Evolutionary conservation across 495 filamentous ascomycete species (phyloP).

Genomic region (Penicillium ochrochloron): DNA sequence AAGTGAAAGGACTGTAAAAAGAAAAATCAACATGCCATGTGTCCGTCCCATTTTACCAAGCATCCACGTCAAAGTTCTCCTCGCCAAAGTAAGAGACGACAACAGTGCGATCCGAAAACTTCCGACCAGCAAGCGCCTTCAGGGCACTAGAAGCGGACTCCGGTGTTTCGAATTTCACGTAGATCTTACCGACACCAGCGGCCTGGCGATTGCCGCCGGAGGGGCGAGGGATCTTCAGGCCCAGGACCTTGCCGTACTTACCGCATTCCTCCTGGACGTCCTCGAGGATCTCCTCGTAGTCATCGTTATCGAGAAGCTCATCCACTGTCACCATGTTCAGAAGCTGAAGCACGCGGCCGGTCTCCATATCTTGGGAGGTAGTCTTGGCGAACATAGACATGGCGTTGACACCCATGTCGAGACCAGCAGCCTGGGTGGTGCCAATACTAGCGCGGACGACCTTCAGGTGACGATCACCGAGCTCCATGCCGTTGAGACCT

Average conservation of each 20-base stretch:
- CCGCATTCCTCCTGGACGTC: constrained; percentile 90
- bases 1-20: constrained; percentile 13
- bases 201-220: constrained; percentile 77
- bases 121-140: constrained; percentile 83
- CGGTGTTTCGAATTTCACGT: constrained; percentile 82
- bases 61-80: constrained; percentile 38
- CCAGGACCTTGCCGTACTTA: constrained; percentile 83
- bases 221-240: constrained; percentile 90
- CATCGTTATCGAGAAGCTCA: constrained; percentile 89
- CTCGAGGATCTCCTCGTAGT: constrained; percentile 96
- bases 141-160: constrained; percentile 85
- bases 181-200: constrained; percentile 96
- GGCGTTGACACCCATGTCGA: constrained; percentile 95
- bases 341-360: constrained; percentile 82
- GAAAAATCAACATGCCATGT: not conserved
- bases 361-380: constrained; percentile 74
- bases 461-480: constrained; percentile 84
- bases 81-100: constrained; percentile 95
- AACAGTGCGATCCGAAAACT: constrained; percentile 94
- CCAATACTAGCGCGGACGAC: constrained; percentile 90
- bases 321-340: constrained; percentile 98
- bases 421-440: constrained; percentile 82
- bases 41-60: constrained; percentile 23
- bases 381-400: constrained; percentile 99
- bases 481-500: constrained; percentile 87